phyloP scores from a whole-genome alignment of 176 grass and related monocot species.

The Oropetium thomaeum region DNA sequence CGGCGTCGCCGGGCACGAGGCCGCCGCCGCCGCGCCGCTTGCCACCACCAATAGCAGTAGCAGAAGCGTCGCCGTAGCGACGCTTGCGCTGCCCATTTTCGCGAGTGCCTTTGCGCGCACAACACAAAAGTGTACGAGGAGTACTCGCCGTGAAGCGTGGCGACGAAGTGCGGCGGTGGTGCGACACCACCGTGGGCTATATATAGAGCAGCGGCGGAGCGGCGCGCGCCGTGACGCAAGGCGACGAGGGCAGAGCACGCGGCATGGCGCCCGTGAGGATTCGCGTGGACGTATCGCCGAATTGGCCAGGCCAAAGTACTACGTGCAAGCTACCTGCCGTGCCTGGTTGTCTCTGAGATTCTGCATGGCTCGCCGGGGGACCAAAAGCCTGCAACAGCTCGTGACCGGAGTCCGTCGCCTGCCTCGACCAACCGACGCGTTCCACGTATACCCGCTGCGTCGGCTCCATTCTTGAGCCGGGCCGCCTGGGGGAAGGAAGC shows the following conservation, averaged over 20 bases:
- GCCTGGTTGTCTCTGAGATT: not conserved
- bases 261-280: constrained; percentile 43
- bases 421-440: not conserved
- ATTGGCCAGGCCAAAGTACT: not conserved
- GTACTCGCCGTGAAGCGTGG: not conserved
- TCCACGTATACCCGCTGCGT: not conserved
- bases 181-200: not conserved
- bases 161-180: not conserved
- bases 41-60: not conserved
- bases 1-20: constrained; percentile 48
- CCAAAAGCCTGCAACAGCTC: constrained; percentile 33
- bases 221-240: constrained; percentile 27
- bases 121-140: not conserved
- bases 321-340: not conserved
- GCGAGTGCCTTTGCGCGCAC: not conserved
- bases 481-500: not conserved
- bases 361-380: constrained; percentile 26
- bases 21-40: not conserved
- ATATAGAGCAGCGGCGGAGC: constrained; percentile 46
- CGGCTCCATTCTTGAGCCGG: not conserved
- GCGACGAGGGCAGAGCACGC: constrained; percentile 1
- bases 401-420: constrained; percentile 23
- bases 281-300: constrained; percentile 29
- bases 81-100: not conserved
- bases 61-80: too few relatives aligned